A percentile compares a stretch with the other conserved stretches of the same genome.
Evolutionary conservation across 108 stramenopile genomes (phyloP).

Genomic region (Skeletonema potamos): DNA sequence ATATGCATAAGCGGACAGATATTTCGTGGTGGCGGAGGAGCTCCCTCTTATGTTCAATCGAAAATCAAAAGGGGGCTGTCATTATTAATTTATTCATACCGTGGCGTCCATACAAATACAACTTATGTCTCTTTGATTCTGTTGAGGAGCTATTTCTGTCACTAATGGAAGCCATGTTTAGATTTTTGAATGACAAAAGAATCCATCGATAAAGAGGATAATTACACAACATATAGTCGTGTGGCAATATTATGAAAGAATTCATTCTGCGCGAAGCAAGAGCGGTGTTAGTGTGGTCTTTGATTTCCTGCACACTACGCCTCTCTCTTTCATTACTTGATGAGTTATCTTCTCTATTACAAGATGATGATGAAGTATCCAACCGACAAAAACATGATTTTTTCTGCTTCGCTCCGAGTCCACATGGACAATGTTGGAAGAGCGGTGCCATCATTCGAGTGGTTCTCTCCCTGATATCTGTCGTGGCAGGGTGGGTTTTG

Average conservation of each 20-base stretch:
- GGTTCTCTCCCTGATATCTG: not conserved
- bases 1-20: too few relatives aligned
- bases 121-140: too few relatives aligned
- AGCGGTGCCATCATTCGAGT: not conserved
- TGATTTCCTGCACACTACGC: not conserved
- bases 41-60: too few relatives aligned
- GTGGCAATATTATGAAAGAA: not conserved
- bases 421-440: not conserved
- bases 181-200: too few relatives aligned
- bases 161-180: too few relatives aligned
- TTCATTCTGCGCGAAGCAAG: slow-evolving; percentile 10
- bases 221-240: too few relatives aligned
- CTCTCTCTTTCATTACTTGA: slow-evolving; percentile 5
- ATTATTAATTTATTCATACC: too few relatives aligned
- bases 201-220: too few relatives aligned
- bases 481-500: slow-evolving; percentile 9
- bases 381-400: not conserved
- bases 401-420: not conserved
- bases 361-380: not conserved
- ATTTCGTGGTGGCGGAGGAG: too few relatives aligned
- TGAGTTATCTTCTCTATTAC: slow-evolving; percentile 1
- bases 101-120: too few relatives aligned
- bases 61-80: too few relatives aligned
- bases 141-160: too few relatives aligned
- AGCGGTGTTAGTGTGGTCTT: slow-evolving; percentile 2